Conservation (phyloP, 2,329 filamentous ascomycete genomes). For the Remersonia thermophila region DNA sequence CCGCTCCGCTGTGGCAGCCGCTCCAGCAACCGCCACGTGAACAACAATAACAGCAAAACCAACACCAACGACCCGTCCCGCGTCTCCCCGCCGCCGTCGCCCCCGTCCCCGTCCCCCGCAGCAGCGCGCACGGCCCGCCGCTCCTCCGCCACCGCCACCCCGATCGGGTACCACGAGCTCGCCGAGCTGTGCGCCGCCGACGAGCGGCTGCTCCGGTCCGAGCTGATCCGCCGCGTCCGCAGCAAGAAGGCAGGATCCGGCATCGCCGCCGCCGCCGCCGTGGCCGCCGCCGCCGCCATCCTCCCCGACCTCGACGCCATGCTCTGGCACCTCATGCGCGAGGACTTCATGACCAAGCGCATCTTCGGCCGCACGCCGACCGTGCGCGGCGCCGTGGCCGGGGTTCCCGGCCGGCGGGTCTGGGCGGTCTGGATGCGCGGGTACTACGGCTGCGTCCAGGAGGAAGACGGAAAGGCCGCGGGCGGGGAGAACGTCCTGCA, state of each 20-base stretch:
- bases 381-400: conserved; percentile 59
- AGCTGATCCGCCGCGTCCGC: conserved; percentile 29
- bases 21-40: no score
- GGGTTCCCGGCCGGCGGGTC: conserved; percentile 37
- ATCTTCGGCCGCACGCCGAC: conserved; percentile 45
- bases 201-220: conserved; percentile 45
- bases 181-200: conserved; percentile 50
- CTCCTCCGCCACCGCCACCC: conserved; percentile 5
- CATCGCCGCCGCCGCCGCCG: no score
- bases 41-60: no score
- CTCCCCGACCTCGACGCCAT: conserved; percentile 56
- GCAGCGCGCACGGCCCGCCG: background rate
- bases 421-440: conserved; percentile 64
- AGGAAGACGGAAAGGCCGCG: conserved; percentile 31
- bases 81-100: no score
- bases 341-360: conserved; percentile 61
- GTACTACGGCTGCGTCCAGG: conserved; percentile 45
- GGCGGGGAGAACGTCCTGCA: conserved; percentile 49
- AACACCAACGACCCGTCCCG: background rate
- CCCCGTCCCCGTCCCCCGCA: background rate
- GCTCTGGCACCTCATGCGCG: conserved; percentile 67
- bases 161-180: conserved; percentile 49
- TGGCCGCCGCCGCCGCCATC: conserved; percentile 52
- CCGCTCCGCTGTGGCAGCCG: no score
- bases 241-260: no score